A percentile compares a stretch with the other conserved stretches of the same genome.
Evolutionary conservation across 345 rosid genomes (phyloP).

Genomic region (Diplotaxis tenuifolia): DNA sequence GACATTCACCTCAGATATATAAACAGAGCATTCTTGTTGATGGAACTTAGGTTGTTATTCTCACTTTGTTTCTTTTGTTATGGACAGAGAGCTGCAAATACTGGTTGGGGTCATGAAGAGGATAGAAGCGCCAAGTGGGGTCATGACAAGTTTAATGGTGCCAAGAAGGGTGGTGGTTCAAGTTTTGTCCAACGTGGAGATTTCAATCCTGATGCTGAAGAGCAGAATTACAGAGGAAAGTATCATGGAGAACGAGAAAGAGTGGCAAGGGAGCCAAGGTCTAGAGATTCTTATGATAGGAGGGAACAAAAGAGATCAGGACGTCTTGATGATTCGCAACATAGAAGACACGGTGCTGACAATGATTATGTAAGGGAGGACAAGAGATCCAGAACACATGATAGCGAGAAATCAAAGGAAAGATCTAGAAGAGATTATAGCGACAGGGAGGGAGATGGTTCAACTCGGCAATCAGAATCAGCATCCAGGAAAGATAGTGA

Average conservation of each 20-base stretch:
- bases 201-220: conserved; percentile 22
- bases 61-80: conserved; percentile 19
- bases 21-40: background rate
- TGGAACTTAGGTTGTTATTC: background rate
- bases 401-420: conserved; percentile 6
- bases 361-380: conserved; percentile 41
- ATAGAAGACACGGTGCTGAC: conserved; percentile 41
- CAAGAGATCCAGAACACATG: conserved; percentile 44
- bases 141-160: conserved; percentile 63
- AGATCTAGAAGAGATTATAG: conserved; percentile 28
- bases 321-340: conserved; percentile 38
- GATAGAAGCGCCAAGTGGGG: conserved; percentile 68
- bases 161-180: conserved; percentile 23
- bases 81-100: conserved; percentile 79
- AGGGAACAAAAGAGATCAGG: conserved; percentile 38
- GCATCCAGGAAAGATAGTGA: conserved; percentile 39
- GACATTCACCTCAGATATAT: background rate
- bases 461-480: conserved; percentile 39
- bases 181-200: conserved; percentile 40
- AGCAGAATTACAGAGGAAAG: conserved; percentile 29
- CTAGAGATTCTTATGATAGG: conserved; percentile 36
- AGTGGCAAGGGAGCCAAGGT: conserved; percentile 33
- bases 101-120: conserved; percentile 76
- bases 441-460: conserved; percentile 37
- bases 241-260: conserved; percentile 41